phyloP scores from a whole-genome alignment of 2,329 filamentous ascomycete genomes.

The Chrysoporthe puriensis region DNA sequence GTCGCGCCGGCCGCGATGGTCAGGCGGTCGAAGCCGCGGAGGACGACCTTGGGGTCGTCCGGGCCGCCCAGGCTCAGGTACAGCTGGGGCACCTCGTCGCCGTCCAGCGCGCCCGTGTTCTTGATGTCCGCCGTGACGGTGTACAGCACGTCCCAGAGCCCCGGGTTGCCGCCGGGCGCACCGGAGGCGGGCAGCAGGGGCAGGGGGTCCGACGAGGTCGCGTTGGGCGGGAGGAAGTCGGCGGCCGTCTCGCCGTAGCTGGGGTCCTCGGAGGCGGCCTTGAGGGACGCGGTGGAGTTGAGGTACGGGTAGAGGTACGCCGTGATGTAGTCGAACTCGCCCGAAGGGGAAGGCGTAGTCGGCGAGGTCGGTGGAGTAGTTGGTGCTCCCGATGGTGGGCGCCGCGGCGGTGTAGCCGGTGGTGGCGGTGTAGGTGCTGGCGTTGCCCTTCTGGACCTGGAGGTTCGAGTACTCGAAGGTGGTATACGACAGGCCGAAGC shows the following conservation, averaged over 20 bases:
- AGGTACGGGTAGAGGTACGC: constrained; percentile 74
- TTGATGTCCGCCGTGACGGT: constrained; percentile 68
- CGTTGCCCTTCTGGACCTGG: constrained; percentile 54
- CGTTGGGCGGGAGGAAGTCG: constrained; percentile 63
- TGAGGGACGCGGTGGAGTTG: constrained; percentile 61
- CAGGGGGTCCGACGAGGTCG: constrained; percentile 60
- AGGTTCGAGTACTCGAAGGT: constrained; percentile 77
- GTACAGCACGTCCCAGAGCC: constrained; percentile 71
- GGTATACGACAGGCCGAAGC: constrained; percentile 79
- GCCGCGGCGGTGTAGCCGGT: constrained; percentile 65
- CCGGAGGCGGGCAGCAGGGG: constrained; percentile 54
- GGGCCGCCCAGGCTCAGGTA: constrained; percentile 82
- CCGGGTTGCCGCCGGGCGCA: constrained; percentile 63
- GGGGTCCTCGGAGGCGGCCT: constrained; percentile 59
- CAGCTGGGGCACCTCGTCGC: constrained; percentile 76
- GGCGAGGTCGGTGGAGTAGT: constrained; percentile 61
- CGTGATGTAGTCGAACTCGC: constrained; percentile 53
- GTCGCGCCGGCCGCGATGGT: constrained; percentile 69
- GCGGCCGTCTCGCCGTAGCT: constrained; percentile 62
- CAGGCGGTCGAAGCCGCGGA: constrained; percentile 83
- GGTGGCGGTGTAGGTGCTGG: constrained; percentile 59
- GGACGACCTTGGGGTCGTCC: constrained; percentile 66
- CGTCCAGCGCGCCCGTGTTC: constrained; percentile 68
- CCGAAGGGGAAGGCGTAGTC: constrained; percentile 71
- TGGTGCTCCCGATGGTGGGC: constrained; percentile 67